Conservation (phyloP, 75 land plant species). For the Chamaecyparis obtusa region DNA sequence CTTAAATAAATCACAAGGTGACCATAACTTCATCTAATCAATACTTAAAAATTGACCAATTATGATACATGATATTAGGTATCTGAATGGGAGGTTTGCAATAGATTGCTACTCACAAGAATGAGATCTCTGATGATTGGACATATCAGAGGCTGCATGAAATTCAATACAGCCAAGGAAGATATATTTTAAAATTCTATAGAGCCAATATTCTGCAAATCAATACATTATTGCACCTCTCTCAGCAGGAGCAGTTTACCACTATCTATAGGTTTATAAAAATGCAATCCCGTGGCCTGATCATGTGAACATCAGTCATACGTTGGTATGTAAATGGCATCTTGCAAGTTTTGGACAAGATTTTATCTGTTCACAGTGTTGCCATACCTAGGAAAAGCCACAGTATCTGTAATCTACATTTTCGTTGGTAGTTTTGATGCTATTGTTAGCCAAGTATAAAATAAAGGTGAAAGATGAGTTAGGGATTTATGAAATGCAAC, state of each 20-base stretch:
- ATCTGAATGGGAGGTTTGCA: conserved; percentile 23
- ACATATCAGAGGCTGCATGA: conserved; percentile 6
- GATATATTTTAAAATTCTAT: conserved; percentile 22
- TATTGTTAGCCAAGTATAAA: not conserved
- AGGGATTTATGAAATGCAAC: not conserved
- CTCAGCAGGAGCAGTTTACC: not conserved
- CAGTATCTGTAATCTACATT: not conserved
- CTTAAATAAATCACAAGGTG: not conserved
- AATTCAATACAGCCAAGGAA: no score
- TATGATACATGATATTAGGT: not conserved
- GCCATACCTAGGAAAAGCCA: not conserved
- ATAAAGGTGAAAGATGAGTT: not conserved
- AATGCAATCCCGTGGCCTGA: not conserved
- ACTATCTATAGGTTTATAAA: not conserved
- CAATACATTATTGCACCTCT: not conserved
- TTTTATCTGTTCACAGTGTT: not conserved
- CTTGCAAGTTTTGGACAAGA: not conserved
- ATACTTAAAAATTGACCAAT: not conserved
- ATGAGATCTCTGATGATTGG: conserved; percentile 9
- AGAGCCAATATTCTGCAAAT: not conserved
- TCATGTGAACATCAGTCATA: not conserved
- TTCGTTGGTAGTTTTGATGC: not conserved
- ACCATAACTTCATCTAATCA: not conserved
- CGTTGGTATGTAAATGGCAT: not conserved
- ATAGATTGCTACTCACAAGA: no score